A percentile compares a stretch with the other conserved stretches of the same genome.
Evolutionary conservation across 2,329 filamentous ascomycete species (phyloP).

Genomic region (Neonectria punicea): DNA sequence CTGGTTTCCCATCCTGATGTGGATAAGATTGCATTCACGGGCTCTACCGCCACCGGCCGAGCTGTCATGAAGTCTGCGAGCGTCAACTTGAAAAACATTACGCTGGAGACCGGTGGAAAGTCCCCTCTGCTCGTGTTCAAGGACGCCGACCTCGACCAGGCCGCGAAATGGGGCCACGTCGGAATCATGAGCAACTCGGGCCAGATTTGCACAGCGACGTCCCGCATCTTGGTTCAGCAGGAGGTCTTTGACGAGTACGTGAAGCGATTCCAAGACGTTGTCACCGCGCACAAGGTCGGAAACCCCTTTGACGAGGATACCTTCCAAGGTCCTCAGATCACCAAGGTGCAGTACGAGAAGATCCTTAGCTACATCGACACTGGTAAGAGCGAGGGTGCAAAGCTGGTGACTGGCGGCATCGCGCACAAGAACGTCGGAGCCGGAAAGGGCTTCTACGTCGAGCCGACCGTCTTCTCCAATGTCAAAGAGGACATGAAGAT

Average conservation of each 20-base stretch:
- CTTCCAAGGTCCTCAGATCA: conserved; percentile 54
- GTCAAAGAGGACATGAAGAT: conserved; percentile 40
- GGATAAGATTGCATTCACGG: conserved; percentile 80
- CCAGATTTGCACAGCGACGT: conserved; percentile 67
- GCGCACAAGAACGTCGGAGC: conserved; percentile 27
- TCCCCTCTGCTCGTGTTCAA: conserved; percentile 67
- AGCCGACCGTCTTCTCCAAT: conserved; percentile 42
- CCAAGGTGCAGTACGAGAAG: conserved; percentile 70
- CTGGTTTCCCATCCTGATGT: conserved; percentile 71
- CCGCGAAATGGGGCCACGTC: conserved; percentile 60
- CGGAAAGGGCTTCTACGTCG: conserved; percentile 40
- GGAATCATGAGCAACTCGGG: conserved; percentile 64
- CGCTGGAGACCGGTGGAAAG: conserved; percentile 69
- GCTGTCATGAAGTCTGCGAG: conserved; percentile 76
- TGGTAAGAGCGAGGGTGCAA: conserved; percentile 73
- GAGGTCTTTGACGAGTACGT: conserved; percentile 68
- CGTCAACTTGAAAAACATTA: conserved; percentile 67
- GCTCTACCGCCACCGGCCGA: conserved; percentile 72
- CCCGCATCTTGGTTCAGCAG: conserved; percentile 67
- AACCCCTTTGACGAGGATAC: conserved; percentile 45
- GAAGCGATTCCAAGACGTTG: conserved; percentile 64
- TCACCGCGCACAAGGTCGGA: conserved; percentile 51
- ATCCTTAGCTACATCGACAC: conserved; percentile 72
- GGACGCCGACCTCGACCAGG: conserved; percentile 69
- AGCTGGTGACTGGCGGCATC: conserved; percentile 49